Conservation (phyloP, 208 protist species). For the Trichomonas tenax region DNA sequence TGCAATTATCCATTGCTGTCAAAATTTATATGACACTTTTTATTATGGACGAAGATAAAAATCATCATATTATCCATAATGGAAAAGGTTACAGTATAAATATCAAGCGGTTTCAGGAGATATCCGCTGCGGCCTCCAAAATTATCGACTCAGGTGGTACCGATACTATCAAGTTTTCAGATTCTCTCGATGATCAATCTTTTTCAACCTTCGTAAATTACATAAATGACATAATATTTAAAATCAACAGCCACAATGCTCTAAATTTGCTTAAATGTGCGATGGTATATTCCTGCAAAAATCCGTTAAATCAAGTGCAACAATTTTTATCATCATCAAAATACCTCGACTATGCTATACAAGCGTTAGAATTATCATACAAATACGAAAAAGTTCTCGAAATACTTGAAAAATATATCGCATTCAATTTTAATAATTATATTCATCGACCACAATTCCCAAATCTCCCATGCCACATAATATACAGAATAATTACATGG, state of each 20-base stretch:
- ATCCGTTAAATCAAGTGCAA: neutral
- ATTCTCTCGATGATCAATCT: neutral
- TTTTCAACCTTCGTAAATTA: neutral
- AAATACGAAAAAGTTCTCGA: neutral
- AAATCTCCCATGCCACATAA: neutral
- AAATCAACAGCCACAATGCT: neutral
- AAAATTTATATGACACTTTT: neutral
- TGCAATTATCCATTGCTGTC: no score
- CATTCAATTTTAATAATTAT: neutral
- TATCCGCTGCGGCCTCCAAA: neutral
- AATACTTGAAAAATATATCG: neutral
- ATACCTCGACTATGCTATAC: neutral
- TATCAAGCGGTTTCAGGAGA: neutral
- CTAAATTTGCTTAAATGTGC: neutral
- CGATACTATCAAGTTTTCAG: neutral
- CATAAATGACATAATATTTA: neutral
- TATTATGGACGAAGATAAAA: neutral
- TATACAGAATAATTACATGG: neutral
- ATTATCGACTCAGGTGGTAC: neutral
- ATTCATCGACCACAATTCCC: neutral
- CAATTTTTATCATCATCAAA: neutral
- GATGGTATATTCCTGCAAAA: neutral
- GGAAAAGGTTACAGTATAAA: neutral
- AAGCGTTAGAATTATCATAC: neutral
- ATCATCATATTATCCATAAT: neutral